Conservation (phyloP, 2,329 filamentous ascomycete species). For the Fusarium sp. region DNA sequence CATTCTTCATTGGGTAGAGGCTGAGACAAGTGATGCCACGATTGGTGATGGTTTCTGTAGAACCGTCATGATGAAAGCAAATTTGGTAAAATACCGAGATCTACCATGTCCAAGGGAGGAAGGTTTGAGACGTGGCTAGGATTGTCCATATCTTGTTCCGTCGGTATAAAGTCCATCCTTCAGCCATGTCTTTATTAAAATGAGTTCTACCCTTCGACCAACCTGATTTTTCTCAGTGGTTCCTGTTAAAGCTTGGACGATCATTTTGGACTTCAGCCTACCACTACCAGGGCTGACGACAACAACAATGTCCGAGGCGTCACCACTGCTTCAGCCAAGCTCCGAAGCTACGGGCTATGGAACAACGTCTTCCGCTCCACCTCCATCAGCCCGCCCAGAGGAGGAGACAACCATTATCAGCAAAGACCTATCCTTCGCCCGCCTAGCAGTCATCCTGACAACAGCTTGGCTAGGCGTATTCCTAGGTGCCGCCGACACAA, state of each 20-base stretch:
- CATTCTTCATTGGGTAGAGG: rapidly evolving
- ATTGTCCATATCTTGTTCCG: no score
- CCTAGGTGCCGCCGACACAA: conserved; percentile 71
- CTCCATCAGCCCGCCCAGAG: rapidly evolving
- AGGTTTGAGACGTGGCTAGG: neutral
- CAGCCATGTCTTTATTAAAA: neutral
- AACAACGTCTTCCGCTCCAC: rapidly evolving
- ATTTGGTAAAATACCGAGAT: rapidly evolving
- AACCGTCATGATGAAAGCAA: neutral
- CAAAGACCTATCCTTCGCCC: neutral
- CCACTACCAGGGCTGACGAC: no score
- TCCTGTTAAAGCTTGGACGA: no score
- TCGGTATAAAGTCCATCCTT: neutral
- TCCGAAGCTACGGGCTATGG: neutral
- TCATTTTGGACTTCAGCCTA: no score
- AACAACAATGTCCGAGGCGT: neutral
- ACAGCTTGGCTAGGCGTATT: conserved; percentile 48
- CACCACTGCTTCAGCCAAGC: neutral
- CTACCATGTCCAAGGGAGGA: neutral
- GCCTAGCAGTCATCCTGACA: neutral
- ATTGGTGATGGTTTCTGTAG: neutral
- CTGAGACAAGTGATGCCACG: neutral
- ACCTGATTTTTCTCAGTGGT: neutral
- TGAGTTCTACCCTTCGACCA: no score
- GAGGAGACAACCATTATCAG: neutral